phyloP scores from a whole-genome alignment of 2,329 filamentous ascomycete species.

The Xylaria sp. region DNA sequence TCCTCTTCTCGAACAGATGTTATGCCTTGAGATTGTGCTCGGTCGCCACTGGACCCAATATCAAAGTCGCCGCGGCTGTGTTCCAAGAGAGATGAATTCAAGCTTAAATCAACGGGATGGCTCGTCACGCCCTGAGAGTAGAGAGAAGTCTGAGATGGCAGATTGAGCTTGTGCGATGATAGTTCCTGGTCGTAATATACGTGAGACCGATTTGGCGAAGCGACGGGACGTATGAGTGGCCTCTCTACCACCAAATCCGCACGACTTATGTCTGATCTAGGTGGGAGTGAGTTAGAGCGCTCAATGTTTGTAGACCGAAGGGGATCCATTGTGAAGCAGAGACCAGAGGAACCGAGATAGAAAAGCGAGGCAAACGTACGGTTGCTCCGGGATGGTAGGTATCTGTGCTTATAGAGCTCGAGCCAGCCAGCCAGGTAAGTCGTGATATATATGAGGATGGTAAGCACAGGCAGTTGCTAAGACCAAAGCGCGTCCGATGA shows the following conservation, averaged over 20 bases:
- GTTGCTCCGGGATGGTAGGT: constrained; percentile 28
- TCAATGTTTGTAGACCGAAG: constrained; percentile 45
- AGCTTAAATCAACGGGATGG: constrained; percentile 15
- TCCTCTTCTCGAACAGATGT: constrained; percentile 51
- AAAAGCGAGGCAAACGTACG: constrained; percentile 46
- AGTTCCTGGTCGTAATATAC: constrained; percentile 31
- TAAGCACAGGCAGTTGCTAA: constrained; percentile 26
- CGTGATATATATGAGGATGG: constrained; percentile 31
- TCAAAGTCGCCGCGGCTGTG: constrained; percentile 33
- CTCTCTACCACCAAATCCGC: constrained; percentile 45
- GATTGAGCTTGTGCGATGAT: constrained; percentile 18
- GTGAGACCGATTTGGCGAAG: constrained; percentile 41
- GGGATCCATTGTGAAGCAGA: constrained; percentile 47
- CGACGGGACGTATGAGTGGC: constrained; percentile 39
- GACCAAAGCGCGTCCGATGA: constrained; percentile 36
- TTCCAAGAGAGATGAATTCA: constrained; percentile 22
- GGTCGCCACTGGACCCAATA: constrained; percentile 48
- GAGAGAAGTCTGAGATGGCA: constrained; percentile 30
- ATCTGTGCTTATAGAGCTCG: constrained; percentile 9
- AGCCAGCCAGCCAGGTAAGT: constrained; percentile 19
- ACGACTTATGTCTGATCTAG: constrained; percentile 51
- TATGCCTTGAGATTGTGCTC: constrained; percentile 39
- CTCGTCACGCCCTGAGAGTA: constrained; percentile 41
- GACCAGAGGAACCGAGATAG: constrained; percentile 40
- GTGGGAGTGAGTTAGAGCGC: constrained; percentile 52